Evolutionary conservation across 352 stramenopile genomes (phyloP).

Genomic region (Phytophthora quininea): DNA sequence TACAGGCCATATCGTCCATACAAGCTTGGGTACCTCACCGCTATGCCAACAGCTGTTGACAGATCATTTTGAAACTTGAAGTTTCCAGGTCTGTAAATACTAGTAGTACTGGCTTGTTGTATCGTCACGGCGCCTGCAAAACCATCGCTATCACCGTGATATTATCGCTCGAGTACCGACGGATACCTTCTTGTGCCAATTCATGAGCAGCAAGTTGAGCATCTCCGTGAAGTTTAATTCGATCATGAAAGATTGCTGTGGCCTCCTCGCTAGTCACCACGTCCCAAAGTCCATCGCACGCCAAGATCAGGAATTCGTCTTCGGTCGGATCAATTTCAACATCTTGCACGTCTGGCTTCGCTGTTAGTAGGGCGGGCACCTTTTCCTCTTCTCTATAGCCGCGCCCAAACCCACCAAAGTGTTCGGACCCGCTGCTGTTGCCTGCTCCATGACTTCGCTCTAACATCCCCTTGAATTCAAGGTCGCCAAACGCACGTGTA

Average conservation of each 20-base stretch:
- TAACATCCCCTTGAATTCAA: slow-evolving; percentile 80
- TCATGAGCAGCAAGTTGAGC: slow-evolving; percentile 70
- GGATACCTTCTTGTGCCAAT: slow-evolving; percentile 74
- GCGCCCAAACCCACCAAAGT: slow-evolving; percentile 15
- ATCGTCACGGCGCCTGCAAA: slow-evolving; percentile 7
- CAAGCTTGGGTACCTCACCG: no score
- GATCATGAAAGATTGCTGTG: slow-evolving; percentile 53
- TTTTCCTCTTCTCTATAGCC: slow-evolving; percentile 53
- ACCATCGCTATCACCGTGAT: slow-evolving; percentile 66
- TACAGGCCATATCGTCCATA: no score
- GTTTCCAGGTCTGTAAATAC: no score
- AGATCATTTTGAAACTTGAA: no score
- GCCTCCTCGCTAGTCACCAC: slow-evolving; percentile 76
- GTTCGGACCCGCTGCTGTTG: slow-evolving; percentile 9
- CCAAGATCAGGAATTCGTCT: slow-evolving; percentile 77
- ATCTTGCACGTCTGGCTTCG: slow-evolving; percentile 53
- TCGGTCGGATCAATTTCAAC: slow-evolving; percentile 40
- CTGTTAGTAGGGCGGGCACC: slow-evolving; percentile 56
- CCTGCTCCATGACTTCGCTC: slow-evolving; percentile 13
- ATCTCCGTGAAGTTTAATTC: slow-evolving; percentile 56
- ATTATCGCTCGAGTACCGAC: slow-evolving; percentile 82
- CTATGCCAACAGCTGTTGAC: no score
- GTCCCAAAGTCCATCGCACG: slow-evolving; percentile 88
- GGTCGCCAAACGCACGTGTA: slow-evolving; percentile 81
- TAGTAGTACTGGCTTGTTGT: not conserved